Percentiles rank a stretch among this genome's conserved stretches.
Evolutionary conservation across 805 yeast species (phyloP).

Genomic region (Lipomyces starkeyi): DNA sequence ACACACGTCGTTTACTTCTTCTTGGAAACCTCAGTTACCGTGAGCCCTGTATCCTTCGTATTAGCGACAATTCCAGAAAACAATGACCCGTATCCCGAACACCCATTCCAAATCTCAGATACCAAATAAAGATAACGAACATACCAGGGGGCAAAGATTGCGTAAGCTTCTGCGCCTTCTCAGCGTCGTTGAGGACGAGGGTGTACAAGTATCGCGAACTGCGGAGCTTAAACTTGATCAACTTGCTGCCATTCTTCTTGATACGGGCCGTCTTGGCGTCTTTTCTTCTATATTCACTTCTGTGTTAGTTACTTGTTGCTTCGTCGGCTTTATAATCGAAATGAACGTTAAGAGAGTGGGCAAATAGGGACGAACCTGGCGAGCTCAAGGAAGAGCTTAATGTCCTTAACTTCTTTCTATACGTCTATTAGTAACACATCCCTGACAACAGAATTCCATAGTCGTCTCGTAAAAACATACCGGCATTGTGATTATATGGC

Average conservation of each 20-base stretch:
- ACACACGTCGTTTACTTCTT: conserved; percentile 12
- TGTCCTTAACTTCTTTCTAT: conserved; percentile 82
- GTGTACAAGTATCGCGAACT: conserved; percentile 95
- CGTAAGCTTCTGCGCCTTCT: conserved; percentile 96
- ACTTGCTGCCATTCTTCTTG: conserved; percentile 91
- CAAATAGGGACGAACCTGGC: conserved; percentile 46
- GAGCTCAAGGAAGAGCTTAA: conserved; percentile 96
- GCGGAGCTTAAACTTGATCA: conserved; percentile 99
- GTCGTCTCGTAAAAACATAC: not conserved
- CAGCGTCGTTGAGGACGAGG: conserved; percentile 90
- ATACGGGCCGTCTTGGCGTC: conserved; percentile 93
- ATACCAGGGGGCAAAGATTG: conserved; percentile 90
- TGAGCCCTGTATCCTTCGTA: conserved; percentile 26
- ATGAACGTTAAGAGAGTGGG: not conserved
- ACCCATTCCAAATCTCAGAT: not conserved
- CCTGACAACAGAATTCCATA: not conserved
- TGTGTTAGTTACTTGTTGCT: not conserved
- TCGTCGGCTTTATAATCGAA: not conserved
- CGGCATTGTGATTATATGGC: not conserved
- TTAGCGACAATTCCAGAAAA: not conserved
- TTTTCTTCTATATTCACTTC: conserved; percentile 56
- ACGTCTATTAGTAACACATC: not conserved
- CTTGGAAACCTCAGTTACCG: conserved; percentile 33
- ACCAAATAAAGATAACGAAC: conserved; percentile 7
- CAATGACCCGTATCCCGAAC: not conserved